Conservation (phyloP, 192 early-diverging fungal genomes). For the Umbelopsis ramanniana region DNA sequence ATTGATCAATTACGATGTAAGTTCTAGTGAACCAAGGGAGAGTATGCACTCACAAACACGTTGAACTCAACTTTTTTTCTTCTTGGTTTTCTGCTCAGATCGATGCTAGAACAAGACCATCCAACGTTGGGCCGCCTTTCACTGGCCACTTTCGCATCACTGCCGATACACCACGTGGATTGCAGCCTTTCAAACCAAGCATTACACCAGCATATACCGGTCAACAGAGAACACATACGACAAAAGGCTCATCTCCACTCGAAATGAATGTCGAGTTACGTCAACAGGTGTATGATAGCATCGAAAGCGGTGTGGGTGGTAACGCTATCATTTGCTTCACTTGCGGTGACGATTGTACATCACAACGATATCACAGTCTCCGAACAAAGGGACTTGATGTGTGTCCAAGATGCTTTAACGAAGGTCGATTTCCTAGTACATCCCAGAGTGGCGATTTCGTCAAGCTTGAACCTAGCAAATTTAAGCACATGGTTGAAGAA, state of each 20-base stretch:
- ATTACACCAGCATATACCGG: slow-evolving; percentile 33
- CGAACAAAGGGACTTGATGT: slow-evolving; percentile 80
- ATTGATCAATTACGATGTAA: slow-evolving; percentile 96
- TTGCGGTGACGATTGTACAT: slow-evolving; percentile 88
- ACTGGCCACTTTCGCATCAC: slow-evolving; percentile 98
- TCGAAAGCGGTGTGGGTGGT: slow-evolving; percentile 34
- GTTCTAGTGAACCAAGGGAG: background rate
- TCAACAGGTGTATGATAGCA: slow-evolving; percentile 60
- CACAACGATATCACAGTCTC: slow-evolving; percentile 81
- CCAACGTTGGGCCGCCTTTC: slow-evolving; percentile 89
- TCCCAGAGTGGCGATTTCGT: slow-evolving; percentile 90
- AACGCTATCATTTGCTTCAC: slow-evolving; percentile 72
- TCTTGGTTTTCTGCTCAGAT: slow-evolving; percentile 54
- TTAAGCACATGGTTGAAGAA: slow-evolving; percentile 61
- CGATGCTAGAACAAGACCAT: slow-evolving; percentile 93
- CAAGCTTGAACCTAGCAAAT: slow-evolving; percentile 57
- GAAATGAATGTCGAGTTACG: slow-evolving; percentile 60
- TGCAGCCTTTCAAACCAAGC: slow-evolving; percentile 85
- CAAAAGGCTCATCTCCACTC: slow-evolving; percentile 20
- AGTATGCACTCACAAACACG: too few species aligned
- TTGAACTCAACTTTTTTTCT: background rate
- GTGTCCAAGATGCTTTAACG: slow-evolving; percentile 87
- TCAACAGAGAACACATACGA: background rate
- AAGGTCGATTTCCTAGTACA: slow-evolving; percentile 91
- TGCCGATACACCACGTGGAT: slow-evolving; percentile 91